Base-by-base conservation (phyloP, 1,284 basidiomycete species). In the Trichosporon sp. region DNA sequence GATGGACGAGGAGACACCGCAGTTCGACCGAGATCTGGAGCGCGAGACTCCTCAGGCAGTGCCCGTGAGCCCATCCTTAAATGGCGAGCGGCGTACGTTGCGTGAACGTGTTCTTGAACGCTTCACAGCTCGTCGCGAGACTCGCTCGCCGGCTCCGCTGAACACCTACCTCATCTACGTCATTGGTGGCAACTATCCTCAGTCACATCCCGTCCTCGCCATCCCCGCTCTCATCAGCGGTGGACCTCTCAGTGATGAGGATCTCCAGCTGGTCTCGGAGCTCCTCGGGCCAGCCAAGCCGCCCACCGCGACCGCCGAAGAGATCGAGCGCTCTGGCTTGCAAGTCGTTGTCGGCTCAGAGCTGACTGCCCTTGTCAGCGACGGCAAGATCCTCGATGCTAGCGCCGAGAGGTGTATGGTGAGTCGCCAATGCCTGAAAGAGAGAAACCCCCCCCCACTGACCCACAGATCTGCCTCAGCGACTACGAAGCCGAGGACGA, bases 131-230 rank as follows among this genome's bases (percentile, higher is more conserved):
- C 48, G 71, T 38, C 40, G 73, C 26, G 73, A 67, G 69, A 31
- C 32, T 37, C 68, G 37, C 54, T 67, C 70, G n/a, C 14, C 46
- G 1, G 75, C 72, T 70, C 78, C 76, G 2, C 59, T 79, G 19
- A 78, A 79, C 70, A 83, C 80, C 0, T 84, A 84, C 70, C 74
- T 83, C 19, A 78, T 85, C 67, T 84, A 80, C 73, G 80, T 84
- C 51, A 80, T 85, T 89, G 93, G 92, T 19, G 85, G 85, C 38
- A 93, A 94, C 78, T 96, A 94, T 79, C 92, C 93, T 1, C 91
- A 91, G 26, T 90, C 92, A 73, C 93, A 95, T 80, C 91, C 89
- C 67, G 90, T 96, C 71, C 89, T 95, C 64, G 90, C 90, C 4
- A 91, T 91, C 35, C 90, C 90, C 0, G 89, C 90, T 73, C 88